Base-by-base conservation (phyloP, 495 filamentous ascomycete species). In the Penicillium paradoxum region DNA sequence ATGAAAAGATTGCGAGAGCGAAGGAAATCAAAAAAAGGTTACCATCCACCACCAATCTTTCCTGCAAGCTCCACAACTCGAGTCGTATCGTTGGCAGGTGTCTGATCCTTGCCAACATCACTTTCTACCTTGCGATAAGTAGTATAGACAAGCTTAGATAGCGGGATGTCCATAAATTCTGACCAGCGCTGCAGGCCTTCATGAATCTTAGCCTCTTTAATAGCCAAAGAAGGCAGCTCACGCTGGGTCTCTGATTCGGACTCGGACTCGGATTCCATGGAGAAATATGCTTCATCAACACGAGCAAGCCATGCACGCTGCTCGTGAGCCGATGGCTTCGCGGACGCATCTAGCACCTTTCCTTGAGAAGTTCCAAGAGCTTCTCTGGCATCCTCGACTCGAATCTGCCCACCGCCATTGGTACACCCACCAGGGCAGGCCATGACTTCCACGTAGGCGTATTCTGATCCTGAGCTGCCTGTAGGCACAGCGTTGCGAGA, bases 341-440 rank as follows among this genome's bases (percentile, higher is more conserved):
- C 63, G 43, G 60, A 50, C 37, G 49, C 44, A 42, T 68, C 73
- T 36, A 62, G 6, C 13, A 33, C 18, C 9, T 57, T 63, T 7
- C 38, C 40, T 47, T 61, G 58, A n/a, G 59, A 29, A 30, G 37
- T 32, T 8, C 51, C 51, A 22, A 42, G 58, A 30, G 39, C 54
- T 47, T 72, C 68, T 30, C 66, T 54, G 18, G 85, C 79, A 66
- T 98, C 93, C 34, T 87, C 87, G 17, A 86, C 83, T 53, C 95
- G 92, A 53, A 98, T 85, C 74, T 98, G 93, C 0, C 93, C 93
- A 19, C 93, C 93, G 0, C 93, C 93, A 63, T 97, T 98, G 43
- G 93, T 98, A 68, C 93, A 98, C 1, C 93, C 93, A 9, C 95
- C 93, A 0, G 93, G 93, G 70, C 93, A 98, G 24, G 93, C 93